Percentiles rank a stretch among this genome's conserved stretches.
These are phyloP conservation scores for Hypoxylon sp. DNA, from an alignment of 2,329 filamentous ascomycete genomes.

Conservation along the genomic window DNA sequence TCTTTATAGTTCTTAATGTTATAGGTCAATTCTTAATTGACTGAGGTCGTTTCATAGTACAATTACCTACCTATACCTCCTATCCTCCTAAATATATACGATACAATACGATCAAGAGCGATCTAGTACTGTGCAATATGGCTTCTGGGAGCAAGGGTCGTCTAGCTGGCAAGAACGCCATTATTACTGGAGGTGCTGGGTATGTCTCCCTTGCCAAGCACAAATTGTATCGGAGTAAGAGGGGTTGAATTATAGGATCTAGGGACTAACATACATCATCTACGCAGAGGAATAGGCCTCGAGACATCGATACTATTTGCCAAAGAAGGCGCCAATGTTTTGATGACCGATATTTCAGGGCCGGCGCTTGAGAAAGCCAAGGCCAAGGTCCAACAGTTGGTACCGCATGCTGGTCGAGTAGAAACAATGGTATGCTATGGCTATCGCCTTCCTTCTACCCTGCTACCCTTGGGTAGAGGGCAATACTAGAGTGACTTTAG, in stretches of 20 bases:
- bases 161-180: slow-evolving; percentile 72
- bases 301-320: slow-evolving; percentile 93
- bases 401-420: slow-evolving; percentile 72
- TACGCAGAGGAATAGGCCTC: slow-evolving; percentile 85
- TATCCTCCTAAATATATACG: neutral
- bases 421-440: slow-evolving; percentile 67
- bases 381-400: slow-evolving; percentile 80
- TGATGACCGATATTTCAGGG: slow-evolving; percentile 88
- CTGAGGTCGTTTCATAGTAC: neutral
- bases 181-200: slow-evolving; percentile 90
- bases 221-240: slow-evolving; percentile 5
- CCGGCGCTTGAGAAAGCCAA: slow-evolving; percentile 83
- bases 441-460: slow-evolving; percentile 1
- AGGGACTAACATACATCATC: slow-evolving; percentile 28
- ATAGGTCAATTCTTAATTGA: neutral
- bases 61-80: neutral
- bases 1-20: neutral
- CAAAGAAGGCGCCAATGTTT: slow-evolving; percentile 86
- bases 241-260: neutral
- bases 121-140: slow-evolving; percentile 47
- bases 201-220: slow-evolving; percentile 63
- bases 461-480: neutral
- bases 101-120: neutral
- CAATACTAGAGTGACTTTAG: neutral
- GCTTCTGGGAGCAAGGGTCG: slow-evolving; percentile 60